Conservation (phyloP, 2,329 filamentous ascomycete species). For the Tothia fuscella region DNA sequence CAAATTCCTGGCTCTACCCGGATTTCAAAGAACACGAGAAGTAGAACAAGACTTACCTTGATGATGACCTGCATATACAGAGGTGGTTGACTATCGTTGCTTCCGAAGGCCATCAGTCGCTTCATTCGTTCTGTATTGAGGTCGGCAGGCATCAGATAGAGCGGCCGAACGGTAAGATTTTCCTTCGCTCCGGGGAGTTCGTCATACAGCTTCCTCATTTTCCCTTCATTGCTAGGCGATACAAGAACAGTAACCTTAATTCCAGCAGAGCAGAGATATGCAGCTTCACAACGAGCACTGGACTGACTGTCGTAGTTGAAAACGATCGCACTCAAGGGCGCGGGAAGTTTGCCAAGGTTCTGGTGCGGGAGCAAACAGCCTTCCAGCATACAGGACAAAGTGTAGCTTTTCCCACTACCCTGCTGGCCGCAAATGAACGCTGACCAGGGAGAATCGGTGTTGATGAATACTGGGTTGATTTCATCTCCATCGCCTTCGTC, state of each 20-base stretch:
- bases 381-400: constrained; percentile 46
- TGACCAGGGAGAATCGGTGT: constrained; percentile 44
- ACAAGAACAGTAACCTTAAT: constrained; percentile 41
- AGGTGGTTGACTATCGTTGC: constrained; percentile 20
- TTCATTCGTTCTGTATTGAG: constrained; percentile 7
- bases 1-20: too few species aligned
- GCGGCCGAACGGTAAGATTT: background rate
- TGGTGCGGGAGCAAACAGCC: constrained; percentile 40
- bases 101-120: constrained; percentile 7
- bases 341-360: constrained; percentile 31
- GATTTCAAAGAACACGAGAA: too few species aligned
- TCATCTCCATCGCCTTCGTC: too few species aligned
- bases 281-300: constrained; percentile 45
- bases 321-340: constrained; percentile 46
- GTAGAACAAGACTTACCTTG: too few species aligned
- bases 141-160: background rate
- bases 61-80: constrained; percentile 36
- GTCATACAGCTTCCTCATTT: constrained; percentile 32
- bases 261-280: constrained; percentile 37
- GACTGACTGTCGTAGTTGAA: constrained; percentile 43
- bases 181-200: constrained; percentile 20
- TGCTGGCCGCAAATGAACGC: constrained; percentile 53
- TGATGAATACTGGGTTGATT: constrained; percentile 31
- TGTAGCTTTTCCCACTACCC: constrained; percentile 51
- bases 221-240: constrained; percentile 34